A percentile compares a stretch with the other conserved stretches of the same genome.
phyloP scores from a whole-genome alignment of 2,329 filamentous ascomycete species.

The Ilyonectria robusta region DNA sequence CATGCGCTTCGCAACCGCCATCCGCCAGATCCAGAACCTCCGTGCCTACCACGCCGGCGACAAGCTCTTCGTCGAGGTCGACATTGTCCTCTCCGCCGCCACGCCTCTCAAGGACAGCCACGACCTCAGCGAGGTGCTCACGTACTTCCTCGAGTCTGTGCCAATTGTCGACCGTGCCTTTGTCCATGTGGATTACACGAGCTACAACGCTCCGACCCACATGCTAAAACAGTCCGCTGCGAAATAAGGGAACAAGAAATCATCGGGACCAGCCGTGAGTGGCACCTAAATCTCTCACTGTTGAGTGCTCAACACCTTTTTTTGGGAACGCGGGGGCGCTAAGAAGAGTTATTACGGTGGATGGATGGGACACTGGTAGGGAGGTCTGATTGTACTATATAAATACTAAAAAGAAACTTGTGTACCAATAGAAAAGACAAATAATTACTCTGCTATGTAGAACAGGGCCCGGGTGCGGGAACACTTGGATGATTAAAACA shows the following conservation, averaged over 20 bases:
- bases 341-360: background rate
- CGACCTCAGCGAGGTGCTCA: constrained; percentile 82
- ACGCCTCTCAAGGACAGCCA: constrained; percentile 85
- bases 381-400: constrained; percentile 9
- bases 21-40: constrained; percentile 87
- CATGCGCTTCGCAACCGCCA: constrained; percentile 92
- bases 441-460: constrained; percentile 13
- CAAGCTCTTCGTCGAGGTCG: constrained; percentile 85
- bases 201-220: constrained; percentile 73
- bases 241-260: constrained; percentile 27
- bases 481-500: background rate
- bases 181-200: constrained; percentile 76
- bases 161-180: constrained; percentile 83
- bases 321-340: background rate
- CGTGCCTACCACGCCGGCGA: constrained; percentile 90
- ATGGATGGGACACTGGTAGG: background rate
- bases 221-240: constrained; percentile 57
- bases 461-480: background rate
- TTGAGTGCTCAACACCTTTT: background rate
- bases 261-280: constrained; percentile 3
- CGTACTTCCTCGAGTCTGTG: constrained; percentile 88
- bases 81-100: constrained; percentile 85
- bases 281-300: background rate
- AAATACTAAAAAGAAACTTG: constrained; percentile 12
- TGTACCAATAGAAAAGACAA: constrained; percentile 19